These are phyloP conservation scores for Diaporthe sp. DNA, from an alignment of 2,329 filamentous ascomycete genomes.

Conservation along the genomic window DNA sequence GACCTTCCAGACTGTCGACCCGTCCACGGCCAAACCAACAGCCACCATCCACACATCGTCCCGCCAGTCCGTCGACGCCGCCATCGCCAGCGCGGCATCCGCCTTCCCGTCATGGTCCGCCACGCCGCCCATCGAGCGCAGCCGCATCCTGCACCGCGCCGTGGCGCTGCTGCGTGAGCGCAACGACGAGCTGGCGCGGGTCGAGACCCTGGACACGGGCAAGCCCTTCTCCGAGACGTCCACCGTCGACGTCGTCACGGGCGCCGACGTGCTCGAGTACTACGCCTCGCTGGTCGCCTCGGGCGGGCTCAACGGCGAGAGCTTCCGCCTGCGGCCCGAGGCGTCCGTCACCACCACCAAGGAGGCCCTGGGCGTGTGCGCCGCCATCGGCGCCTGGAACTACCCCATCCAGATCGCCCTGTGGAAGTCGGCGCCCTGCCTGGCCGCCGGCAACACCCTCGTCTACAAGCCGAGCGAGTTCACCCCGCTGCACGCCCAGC, in stretches of 20 bases:
- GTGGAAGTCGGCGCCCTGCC: constrained; percentile 89
- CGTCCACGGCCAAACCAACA: constrained; percentile 77
- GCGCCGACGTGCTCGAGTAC: constrained; percentile 88
- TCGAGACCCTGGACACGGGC: constrained; percentile 89
- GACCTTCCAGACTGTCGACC: constrained; percentile 81
- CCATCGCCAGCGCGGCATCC: constrained; percentile 77
- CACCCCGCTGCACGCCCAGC: constrained; percentile 85
- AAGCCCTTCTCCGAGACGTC: constrained; percentile 89
- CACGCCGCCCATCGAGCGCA: constrained; percentile 80
- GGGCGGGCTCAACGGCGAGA: constrained; percentile 85
- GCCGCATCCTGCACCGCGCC: constrained; percentile 83
- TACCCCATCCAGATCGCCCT: constrained; percentile 92
- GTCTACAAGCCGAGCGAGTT: constrained; percentile 92
- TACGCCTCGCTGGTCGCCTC: constrained; percentile 85
- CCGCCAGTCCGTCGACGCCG: constrained; percentile 76
- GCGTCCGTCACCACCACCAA: constrained; percentile 89
- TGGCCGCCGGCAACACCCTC: constrained; percentile 91
- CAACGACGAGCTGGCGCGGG: constrained; percentile 83
- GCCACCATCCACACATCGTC: constrained; percentile 82
- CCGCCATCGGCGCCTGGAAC: constrained; percentile 91
- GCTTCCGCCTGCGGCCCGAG: constrained; percentile 79
- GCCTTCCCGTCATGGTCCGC: constrained; percentile 84
- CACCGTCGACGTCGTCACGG: constrained; percentile 85
- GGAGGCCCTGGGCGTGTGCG: constrained; percentile 86
- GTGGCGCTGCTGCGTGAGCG: constrained; percentile 79